Conservation (phyloP, 495 filamentous ascomycete species). For the Clohesyomyces aquaticus region DNA sequence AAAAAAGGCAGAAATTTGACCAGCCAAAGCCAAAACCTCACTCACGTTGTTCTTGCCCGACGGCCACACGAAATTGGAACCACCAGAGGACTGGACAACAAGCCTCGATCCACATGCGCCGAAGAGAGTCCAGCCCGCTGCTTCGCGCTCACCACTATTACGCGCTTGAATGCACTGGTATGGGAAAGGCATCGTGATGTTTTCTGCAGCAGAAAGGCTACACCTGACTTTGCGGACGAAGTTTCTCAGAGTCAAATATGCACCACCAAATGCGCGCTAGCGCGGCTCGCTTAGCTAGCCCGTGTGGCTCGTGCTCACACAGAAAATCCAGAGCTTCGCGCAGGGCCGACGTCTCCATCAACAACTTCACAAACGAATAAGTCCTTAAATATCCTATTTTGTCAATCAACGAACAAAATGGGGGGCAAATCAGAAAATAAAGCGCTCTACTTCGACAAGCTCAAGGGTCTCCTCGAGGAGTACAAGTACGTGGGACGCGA, state of each 20-base stretch:
- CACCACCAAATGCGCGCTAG: slow-evolving; percentile 12
- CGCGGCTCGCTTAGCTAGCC: slow-evolving; percentile 1
- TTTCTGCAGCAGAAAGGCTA: not conserved
- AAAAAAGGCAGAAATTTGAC: not conserved
- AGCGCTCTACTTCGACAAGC: slow-evolving; percentile 98
- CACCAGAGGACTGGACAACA: slow-evolving; percentile 60
- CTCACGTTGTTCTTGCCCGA: not conserved
- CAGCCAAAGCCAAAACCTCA: slow-evolving; percentile 9
- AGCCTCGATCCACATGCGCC: slow-evolving; percentile 60
- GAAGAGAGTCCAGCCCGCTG: slow-evolving; percentile 51
- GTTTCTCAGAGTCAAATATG: not conserved
- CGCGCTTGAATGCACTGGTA: slow-evolving; percentile 59
- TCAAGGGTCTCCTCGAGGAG: slow-evolving; percentile 73
- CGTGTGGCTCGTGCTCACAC: slow-evolving; percentile 10
- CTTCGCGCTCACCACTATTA: slow-evolving; percentile 41
- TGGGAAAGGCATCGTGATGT: slow-evolving; percentile 46
- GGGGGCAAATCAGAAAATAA: slow-evolving; percentile 96
- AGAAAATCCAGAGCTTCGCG: not conserved
- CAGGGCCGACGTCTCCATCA: not conserved
- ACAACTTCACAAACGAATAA: slow-evolving; percentile 17
- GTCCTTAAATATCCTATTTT: slow-evolving; percentile 48
- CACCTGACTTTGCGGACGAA: slow-evolving; percentile 3
- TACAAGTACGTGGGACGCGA: slow-evolving; percentile 71
- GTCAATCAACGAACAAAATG: slow-evolving; percentile 77
- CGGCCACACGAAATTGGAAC: slow-evolving; percentile 44